A percentile compares a stretch with the other conserved stretches of the same genome.
phyloP scores from a whole-genome alignment of 140 eudicot species.

The Bidens hawaiensis region DNA sequence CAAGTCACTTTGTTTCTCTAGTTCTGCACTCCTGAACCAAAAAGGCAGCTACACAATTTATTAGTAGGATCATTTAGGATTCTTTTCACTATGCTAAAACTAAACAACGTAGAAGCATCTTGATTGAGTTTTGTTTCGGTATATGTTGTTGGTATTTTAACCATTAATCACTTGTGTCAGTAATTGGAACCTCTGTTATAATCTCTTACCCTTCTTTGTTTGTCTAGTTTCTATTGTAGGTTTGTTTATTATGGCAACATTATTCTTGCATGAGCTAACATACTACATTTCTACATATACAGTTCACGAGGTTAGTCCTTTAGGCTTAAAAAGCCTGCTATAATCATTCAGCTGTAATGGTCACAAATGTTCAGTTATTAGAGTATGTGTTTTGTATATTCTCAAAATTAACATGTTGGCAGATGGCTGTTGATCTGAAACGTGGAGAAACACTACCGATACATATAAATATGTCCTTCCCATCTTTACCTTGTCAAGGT shows the following conservation, averaged over 20 bases:
- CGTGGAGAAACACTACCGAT: constrained; percentile 58
- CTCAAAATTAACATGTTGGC: constrained; percentile 26
- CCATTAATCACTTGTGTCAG: constrained; percentile 1
- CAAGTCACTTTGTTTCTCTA: neutral
- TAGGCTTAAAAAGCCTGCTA: neutral
- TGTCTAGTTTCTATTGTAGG: constrained; percentile 77
- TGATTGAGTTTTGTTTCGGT: neutral
- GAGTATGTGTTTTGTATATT: neutral
- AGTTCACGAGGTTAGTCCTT: constrained; percentile 72
- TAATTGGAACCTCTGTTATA: constrained; percentile 9
- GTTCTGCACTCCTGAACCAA: neutral
- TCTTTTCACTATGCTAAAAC: neutral
- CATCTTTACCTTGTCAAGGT: constrained; percentile 98
- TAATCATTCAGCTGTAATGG: neutral
- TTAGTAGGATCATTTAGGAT: constrained; percentile 2
- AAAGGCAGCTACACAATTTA: neutral
- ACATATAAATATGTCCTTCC: constrained; percentile 80
- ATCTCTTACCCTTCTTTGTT: constrained; percentile 1
- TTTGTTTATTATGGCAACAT: constrained; percentile 80
- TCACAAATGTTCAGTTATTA: neutral
- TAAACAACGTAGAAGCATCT: neutral
- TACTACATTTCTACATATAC: constrained; percentile 82
- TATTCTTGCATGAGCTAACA: constrained; percentile 82
- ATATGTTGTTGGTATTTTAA: constrained; percentile 5
- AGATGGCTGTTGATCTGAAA: constrained; percentile 96